phyloP scores from a whole-genome alignment of 257 asterid species.

The Rhazya stricta region DNA sequence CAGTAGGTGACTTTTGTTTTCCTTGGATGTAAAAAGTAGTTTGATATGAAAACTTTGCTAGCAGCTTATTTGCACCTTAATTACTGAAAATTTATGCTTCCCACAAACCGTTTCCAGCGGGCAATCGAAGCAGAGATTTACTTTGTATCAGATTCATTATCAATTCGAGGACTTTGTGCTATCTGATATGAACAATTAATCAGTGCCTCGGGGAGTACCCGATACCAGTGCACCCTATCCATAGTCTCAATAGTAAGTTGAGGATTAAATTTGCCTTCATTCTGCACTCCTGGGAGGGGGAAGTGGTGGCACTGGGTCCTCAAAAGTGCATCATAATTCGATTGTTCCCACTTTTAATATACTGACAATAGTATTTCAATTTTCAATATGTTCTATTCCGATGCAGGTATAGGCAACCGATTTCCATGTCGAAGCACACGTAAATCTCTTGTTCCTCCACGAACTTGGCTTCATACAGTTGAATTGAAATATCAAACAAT shows the following conservation, averaged over 20 bases:
- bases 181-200: neutral
- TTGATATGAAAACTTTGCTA: neutral
- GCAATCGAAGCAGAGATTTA: neutral
- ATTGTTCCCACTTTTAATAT: neutral
- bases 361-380: neutral
- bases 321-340: neutral
- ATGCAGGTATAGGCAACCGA: conserved; percentile 63
- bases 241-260: neutral
- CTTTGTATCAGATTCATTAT: neutral
- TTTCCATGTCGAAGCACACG: conserved; percentile 65
- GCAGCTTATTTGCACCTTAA: neutral
- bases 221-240: neutral
- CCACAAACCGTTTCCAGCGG: neutral
- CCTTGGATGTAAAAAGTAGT: neutral
- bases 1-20: neutral
- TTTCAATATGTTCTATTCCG: neutral
- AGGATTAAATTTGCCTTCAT: neutral
- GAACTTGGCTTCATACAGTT: conserved; percentile 10
- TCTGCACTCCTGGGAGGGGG: neutral
- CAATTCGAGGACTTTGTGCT: neutral
- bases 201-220: neutral
- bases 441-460: conserved; percentile 28
- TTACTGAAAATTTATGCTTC: neutral
- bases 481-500: neutral
- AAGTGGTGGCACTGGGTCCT: neutral